phyloP scores from a whole-genome alignment of 2,329 filamentous ascomycete genomes.

The Aspergillus sergii region DNA sequence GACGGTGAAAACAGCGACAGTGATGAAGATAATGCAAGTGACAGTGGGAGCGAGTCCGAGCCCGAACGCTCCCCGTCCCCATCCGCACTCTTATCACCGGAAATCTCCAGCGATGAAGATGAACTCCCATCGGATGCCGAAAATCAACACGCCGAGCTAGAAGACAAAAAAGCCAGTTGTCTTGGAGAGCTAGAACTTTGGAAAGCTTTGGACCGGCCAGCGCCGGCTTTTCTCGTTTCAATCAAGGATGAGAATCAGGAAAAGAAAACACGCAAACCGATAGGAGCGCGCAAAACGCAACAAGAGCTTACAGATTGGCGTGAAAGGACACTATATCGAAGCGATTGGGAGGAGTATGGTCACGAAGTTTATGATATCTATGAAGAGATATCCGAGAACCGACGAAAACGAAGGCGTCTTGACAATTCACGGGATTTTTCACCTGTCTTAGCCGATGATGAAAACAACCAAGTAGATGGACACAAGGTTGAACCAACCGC shows the following conservation, averaged over 20 bases:
- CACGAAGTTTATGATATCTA: slow-evolving; percentile 30
- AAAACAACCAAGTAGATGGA: background rate
- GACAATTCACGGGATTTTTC: slow-evolving; percentile 1
- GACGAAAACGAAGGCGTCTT: slow-evolving; percentile 35
- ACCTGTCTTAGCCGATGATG: slow-evolving; percentile 2
- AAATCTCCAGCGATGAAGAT: slow-evolving; percentile 15
- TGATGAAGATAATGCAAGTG: slow-evolving; percentile 10
- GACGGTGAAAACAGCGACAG: slow-evolving; percentile 15
- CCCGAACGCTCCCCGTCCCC: background rate
- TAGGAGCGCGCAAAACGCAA: slow-evolving; percentile 34
- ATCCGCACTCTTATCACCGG: slow-evolving; percentile 9
- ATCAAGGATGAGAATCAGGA: slow-evolving; percentile 20
- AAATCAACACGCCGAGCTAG: slow-evolving; percentile 48
- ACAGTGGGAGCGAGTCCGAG: background rate
- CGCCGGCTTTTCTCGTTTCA: slow-evolving; percentile 23
- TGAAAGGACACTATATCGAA: slow-evolving; percentile 46
- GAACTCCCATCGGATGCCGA: slow-evolving; percentile 35
- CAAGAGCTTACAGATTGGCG: slow-evolving; percentile 53
- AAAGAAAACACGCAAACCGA: slow-evolving; percentile 21
- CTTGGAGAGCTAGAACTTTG: slow-evolving; percentile 52
- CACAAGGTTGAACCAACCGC: background rate
- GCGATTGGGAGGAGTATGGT: slow-evolving; percentile 54
- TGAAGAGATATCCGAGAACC: slow-evolving; percentile 33
- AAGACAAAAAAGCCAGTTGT: slow-evolving; percentile 50
- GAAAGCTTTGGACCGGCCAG: slow-evolving; percentile 39